A percentile compares a stretch with the other conserved stretches of the same genome.
Conservation (phyloP, 768 basidiomycete species). For the Lentinula detonsa region DNA sequence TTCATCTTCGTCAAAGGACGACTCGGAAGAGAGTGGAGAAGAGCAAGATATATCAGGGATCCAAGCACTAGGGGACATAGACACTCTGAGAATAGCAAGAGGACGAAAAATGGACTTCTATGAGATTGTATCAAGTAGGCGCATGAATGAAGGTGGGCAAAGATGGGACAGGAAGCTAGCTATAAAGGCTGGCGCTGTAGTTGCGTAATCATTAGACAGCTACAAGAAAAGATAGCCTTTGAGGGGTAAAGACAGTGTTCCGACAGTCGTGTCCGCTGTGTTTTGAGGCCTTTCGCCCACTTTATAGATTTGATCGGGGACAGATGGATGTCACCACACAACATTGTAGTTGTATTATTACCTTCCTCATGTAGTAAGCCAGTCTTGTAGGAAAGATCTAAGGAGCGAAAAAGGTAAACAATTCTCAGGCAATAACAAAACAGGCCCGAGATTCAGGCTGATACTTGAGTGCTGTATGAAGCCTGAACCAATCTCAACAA, state of each 20-base stretch:
- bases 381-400: conserved; percentile 13
- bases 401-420: conserved; percentile 17
- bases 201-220: conserved; percentile 7
- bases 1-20: conserved; percentile 53
- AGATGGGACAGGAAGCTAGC: conserved; percentile 10
- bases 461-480: background rate
- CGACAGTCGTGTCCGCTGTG: conserved; percentile 23
- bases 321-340: conserved; percentile 18
- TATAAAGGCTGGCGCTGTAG: conserved; percentile 9
- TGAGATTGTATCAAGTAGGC: background rate
- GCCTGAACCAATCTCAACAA: background rate
- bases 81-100: conserved; percentile 1
- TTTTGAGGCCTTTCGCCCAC: conserved; percentile 18
- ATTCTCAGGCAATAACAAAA: conserved; percentile 23
- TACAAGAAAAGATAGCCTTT: conserved; percentile 23
- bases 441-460: conserved; percentile 7
- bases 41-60: conserved; percentile 19
- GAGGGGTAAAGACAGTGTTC: conserved; percentile 22
- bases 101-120: conserved; percentile 1
- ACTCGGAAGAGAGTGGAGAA: conserved; percentile 40
- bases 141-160: background rate
- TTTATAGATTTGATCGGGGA: conserved; percentile 19
- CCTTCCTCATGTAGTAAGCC: conserved; percentile 29
- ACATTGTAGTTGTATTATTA: conserved; percentile 14
- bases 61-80: conserved; percentile 11